Conservation (phyloP, 495 filamentous ascomycete genomes). For the Cercophora newfieldiana region DNA sequence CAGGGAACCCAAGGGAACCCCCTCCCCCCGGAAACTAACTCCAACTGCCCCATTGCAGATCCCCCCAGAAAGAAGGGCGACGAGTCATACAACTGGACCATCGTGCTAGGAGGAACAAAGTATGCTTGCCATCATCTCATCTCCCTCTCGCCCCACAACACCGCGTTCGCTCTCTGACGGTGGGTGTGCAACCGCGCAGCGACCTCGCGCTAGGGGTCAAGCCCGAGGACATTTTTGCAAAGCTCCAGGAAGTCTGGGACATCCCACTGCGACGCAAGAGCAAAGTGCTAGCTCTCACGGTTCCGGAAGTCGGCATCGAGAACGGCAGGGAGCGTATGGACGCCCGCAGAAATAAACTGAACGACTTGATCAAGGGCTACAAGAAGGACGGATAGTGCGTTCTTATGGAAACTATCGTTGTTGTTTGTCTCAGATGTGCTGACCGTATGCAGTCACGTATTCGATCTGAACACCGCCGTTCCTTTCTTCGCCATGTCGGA, state of each 20-base stretch:
- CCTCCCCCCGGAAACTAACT: slow-evolving; percentile 5
- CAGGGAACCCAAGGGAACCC: too few species aligned
- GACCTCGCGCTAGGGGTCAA: slow-evolving; percentile 45
- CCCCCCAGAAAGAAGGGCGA: neutral
- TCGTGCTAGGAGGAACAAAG: slow-evolving; percentile 62
- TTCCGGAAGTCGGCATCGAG: slow-evolving; percentile 51
- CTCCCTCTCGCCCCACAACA: neutral
- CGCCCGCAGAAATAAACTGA: slow-evolving; percentile 47
- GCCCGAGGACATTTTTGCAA: slow-evolving; percentile 39
- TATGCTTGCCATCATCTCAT: slow-evolving; percentile 30
- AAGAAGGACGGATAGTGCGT: slow-evolving; percentile 49
- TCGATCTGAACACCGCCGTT: slow-evolving; percentile 54
- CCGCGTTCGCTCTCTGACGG: neutral
- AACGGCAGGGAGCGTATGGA: slow-evolving; percentile 31
- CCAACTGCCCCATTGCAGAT: neutral
- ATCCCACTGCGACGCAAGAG: slow-evolving; percentile 45
- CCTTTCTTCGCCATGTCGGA: slow-evolving; percentile 52
- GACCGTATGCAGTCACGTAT: slow-evolving; percentile 41
- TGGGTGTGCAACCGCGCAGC: slow-evolving; percentile 25
- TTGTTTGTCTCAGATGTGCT: neutral
- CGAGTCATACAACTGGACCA: slow-evolving; percentile 44
- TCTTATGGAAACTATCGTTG: neutral
- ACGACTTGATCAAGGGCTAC: slow-evolving; percentile 51
- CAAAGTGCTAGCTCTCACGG: slow-evolving; percentile 60
- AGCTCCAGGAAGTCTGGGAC: slow-evolving; percentile 48